phyloP scores from a whole-genome alignment of 208 protist species.

The Crithidia mellificae region DNA sequence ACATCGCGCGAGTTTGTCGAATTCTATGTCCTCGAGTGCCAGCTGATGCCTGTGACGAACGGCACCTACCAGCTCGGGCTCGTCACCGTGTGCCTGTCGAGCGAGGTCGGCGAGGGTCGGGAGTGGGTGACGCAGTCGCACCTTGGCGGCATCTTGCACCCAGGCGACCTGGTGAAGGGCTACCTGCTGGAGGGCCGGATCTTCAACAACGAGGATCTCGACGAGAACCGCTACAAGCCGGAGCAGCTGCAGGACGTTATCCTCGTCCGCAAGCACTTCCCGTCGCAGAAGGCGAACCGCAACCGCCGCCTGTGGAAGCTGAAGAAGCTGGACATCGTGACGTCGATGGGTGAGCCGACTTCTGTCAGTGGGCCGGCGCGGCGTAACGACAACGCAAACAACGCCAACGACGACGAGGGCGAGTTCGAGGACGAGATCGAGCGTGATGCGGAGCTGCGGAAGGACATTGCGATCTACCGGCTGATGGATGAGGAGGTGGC shows the following conservation, averaged over 20 bases:
- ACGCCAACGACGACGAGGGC: conserved; percentile 51
- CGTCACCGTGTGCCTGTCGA: conserved; percentile 93
- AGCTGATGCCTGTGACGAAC: conserved; percentile 76
- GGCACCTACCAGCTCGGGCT: conserved; percentile 91
- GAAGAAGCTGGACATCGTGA: conserved; percentile 79
- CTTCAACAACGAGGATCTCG: conserved; percentile 92
- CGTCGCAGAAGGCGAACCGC: conserved; percentile 69
- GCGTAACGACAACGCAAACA: conserved; percentile 10
- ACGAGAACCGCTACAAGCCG: conserved; percentile 65
- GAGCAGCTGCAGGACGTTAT: conserved; percentile 91
- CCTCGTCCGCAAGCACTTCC: conserved; percentile 94
- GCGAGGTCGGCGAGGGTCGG: conserved; percentile 95
- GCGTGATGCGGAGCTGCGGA: conserved; percentile 78
- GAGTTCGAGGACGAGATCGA: conserved; percentile 91
- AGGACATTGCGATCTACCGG: conserved; percentile 85
- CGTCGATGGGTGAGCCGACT: conserved; percentile 50
- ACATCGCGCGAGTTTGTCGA: conserved; percentile 88
- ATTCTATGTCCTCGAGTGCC: conserved; percentile 96
- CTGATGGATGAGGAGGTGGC: conserved; percentile 57
- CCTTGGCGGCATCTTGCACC: conserved; percentile 92
- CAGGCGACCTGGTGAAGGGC: conserved; percentile 94
- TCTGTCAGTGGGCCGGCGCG: conserved; percentile 21
- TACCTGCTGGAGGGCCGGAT: conserved; percentile 91
- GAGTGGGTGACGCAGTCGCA: conserved; percentile 93
- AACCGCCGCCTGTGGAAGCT: conserved; percentile 78